Conservation (phyloP, 257 asterid species). For the Solanum rostratum region DNA sequence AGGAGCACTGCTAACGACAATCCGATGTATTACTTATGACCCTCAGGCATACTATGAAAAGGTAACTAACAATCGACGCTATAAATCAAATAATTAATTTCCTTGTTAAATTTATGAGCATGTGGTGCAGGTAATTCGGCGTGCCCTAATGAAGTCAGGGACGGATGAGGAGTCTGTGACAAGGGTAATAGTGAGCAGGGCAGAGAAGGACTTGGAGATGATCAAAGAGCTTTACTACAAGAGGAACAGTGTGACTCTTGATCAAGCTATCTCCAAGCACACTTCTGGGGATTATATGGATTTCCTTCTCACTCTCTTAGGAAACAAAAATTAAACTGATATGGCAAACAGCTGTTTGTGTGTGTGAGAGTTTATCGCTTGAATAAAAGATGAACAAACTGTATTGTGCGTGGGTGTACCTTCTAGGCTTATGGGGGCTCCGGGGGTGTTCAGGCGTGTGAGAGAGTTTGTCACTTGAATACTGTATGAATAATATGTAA, state of each 20-base stretch:
- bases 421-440: too few species aligned
- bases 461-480: background rate
- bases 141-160: constrained; percentile 35
- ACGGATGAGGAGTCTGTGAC: constrained; percentile 54
- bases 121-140: constrained; percentile 33
- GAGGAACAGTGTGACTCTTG: constrained; percentile 63
- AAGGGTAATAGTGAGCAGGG: constrained; percentile 56
- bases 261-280: constrained; percentile 46
- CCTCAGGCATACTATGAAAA: constrained; percentile 66
- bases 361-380: background rate
- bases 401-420: too few species aligned
- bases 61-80: constrained; percentile 17
- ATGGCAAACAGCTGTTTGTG: background rate
- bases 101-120: background rate
- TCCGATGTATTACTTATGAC: constrained; percentile 36
- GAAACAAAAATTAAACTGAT: constrained; percentile 15
- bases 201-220: constrained; percentile 51
- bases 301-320: constrained; percentile 54
- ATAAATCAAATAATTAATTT: background rate
- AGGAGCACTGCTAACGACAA: constrained; percentile 33
- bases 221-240: constrained; percentile 41
- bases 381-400: background rate
- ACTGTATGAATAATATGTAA: background rate
- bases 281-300: constrained; percentile 64
- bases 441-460: background rate